Evolutionary conservation across 352 stramenopile genomes (phyloP), one percentile per base, ranked within the genome.

Genomic region (Phytopythium helicoides): DNA sequence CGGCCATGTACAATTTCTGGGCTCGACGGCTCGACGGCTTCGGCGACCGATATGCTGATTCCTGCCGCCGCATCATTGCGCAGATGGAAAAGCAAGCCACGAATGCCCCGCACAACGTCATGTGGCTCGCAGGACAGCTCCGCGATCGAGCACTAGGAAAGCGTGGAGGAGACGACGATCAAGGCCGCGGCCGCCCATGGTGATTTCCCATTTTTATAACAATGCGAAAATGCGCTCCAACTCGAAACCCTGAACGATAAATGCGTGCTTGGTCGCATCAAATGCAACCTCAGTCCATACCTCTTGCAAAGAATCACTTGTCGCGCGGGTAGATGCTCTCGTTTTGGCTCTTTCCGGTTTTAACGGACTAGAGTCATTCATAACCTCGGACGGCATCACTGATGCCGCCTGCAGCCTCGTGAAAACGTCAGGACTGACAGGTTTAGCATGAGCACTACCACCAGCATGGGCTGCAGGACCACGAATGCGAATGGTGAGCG

Each of bases 1-100:
- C 64, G 4, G 71, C 74, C 40, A 85, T 89, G 65, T 86, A 86
- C 64, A 80, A 74, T 36, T 89, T 89, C 54, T 87, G 79, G 79
- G 76, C 76, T 28, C 66, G 74, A 31, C 76, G 74, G 16, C 62
- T 89, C 33, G 74, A 87, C 37, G 76, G 76, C 22, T 82, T 89
- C 42, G 62, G 76, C 49, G 74, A 84, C 22, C 67, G 79, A 7
- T 89, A 89, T 56, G 45, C 84, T 48, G 79, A 87, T n/a, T 89
- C 76, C 35, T 89, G 79, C 40, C 50, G 59, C 37, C 69, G 72
- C 38, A 52, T 87, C n/a, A 61, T 78, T 5, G 60, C 61, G 23
- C 79, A 89, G 55, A 89, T 89, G 79, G 61, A 85, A 44, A 87
- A 84, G 59, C 76, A 87, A 36, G 60, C 54, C 18, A 45, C 50